Percentiles rank a stretch among this genome's conserved stretches.
phyloP scores from a whole-genome alignment of 2,329 filamentous ascomycete genomes.

The Grosmannia serpens region DNA sequence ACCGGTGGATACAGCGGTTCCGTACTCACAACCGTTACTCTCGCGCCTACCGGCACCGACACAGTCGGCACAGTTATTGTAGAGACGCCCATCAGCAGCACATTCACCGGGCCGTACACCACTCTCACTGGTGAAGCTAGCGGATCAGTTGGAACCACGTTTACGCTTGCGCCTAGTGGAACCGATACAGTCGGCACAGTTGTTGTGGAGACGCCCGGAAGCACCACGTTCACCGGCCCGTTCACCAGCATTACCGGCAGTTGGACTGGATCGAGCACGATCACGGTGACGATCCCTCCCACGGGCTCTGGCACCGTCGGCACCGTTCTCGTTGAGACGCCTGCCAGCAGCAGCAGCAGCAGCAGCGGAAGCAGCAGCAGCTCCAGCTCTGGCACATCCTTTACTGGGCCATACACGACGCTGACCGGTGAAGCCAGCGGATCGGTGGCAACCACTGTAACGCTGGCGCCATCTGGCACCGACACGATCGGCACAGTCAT shows the following conservation, averaged over 20 bases:
- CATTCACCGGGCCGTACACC: neutral
- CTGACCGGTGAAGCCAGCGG: conserved; percentile 11
- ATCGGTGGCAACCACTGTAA: conserved; percentile 6
- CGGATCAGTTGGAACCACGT: neutral
- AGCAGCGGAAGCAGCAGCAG: no score
- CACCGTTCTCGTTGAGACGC: conserved; percentile 11
- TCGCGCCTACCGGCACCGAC: conserved; percentile 3
- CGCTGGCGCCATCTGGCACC: conserved; percentile 6
- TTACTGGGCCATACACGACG: conserved; percentile 12
- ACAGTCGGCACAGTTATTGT: conserved; percentile 3
- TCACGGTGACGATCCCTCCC: conserved; percentile 2
- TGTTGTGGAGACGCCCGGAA: neutral
- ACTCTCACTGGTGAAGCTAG: neutral
- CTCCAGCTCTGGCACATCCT: neutral
- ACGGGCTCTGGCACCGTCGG: conserved; percentile 40
- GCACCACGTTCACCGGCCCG: conserved; percentile 2
- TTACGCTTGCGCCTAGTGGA: neutral
- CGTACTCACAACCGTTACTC: neutral
- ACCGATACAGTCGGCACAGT: conserved; percentile 1
- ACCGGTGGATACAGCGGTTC: neutral
- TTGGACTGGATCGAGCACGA: neutral
- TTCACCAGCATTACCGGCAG: conserved; percentile 4
- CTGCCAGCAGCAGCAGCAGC: conserved; percentile 2
- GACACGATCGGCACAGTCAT: conserved; percentile 8
- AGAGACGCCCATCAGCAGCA: neutral